Conservation (phyloP, 2,329 filamentous ascomycete genomes). For the Penicillium thymicola region DNA sequence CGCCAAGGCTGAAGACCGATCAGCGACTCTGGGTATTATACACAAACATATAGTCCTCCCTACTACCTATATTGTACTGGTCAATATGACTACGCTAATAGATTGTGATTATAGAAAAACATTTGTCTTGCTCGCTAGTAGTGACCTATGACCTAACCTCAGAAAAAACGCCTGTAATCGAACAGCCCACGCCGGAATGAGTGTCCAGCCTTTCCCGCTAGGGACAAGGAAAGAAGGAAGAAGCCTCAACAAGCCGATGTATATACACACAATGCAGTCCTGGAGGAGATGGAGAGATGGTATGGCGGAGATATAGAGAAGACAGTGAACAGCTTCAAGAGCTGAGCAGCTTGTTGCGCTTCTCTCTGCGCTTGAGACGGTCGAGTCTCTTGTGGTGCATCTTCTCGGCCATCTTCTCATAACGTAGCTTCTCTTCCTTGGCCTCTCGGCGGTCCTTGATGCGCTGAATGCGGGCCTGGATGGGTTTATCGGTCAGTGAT, state of each 20-base stretch:
- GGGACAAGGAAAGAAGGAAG: not conserved
- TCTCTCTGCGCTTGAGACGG: constrained; percentile 89
- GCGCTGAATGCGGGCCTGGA: constrained; percentile 68
- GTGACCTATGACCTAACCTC: constrained; percentile 12
- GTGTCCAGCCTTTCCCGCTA: constrained; percentile 1
- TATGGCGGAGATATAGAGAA: constrained; percentile 8
- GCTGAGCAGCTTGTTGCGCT: constrained; percentile 64
- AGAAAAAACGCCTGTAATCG: constrained; percentile 19
- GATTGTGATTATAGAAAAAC: constrained; percentile 5
- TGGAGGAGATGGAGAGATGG: not conserved
- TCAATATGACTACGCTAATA: not conserved
- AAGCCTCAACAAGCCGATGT: not conserved
- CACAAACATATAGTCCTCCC: not conserved
- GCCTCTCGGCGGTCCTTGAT: constrained; percentile 82
- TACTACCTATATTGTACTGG: not conserved
- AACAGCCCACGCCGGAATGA: constrained; percentile 4
- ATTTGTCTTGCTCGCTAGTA: constrained; percentile 7
- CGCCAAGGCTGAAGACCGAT: constrained; percentile 1
- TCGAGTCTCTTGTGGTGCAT: constrained; percentile 97
- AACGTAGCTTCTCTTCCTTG: constrained; percentile 91
- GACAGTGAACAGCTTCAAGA: constrained; percentile 32
- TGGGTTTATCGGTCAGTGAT: not conserved
- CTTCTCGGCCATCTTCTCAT: constrained; percentile 91
- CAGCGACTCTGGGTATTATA: not conserved
- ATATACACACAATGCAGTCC: constrained; percentile 1